Percentiles rank a stretch among this genome's conserved stretches.
These are phyloP conservation scores for Aspergillus unguis DNA, from an alignment of 2,329 filamentous ascomycete genomes.

Conservation along the genomic window DNA sequence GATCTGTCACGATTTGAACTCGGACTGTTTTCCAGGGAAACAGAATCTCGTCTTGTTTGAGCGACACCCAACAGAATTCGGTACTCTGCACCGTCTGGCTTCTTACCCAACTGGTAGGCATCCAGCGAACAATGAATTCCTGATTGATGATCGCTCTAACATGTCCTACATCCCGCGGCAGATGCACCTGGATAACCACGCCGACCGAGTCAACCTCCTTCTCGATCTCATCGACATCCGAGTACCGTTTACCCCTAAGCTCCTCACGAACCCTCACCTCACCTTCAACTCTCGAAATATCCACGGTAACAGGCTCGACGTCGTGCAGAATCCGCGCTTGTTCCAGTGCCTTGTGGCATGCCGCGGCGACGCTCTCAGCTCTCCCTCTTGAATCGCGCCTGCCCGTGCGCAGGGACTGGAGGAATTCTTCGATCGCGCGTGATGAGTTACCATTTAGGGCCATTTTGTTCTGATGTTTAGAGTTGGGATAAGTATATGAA, in stretches of 20 bases:
- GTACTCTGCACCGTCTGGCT: not conserved
- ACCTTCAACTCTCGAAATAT: not conserved
- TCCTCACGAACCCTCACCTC: not conserved
- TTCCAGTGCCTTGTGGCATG: not conserved
- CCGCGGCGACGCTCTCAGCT: not conserved
- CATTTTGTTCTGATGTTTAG: too few relatives aligned
- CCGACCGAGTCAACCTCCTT: slow-evolving; percentile 14
- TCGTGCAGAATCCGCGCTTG: not conserved
- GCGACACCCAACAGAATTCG: not conserved
- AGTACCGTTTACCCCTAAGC: not conserved
- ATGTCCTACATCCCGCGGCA: not conserved
- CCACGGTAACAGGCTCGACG: not conserved
- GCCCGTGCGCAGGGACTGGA: too few relatives aligned
- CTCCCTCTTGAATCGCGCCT: not conserved
- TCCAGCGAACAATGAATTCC: not conserved
- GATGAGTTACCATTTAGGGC: too few relatives aligned
- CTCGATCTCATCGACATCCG: slow-evolving; percentile 7
- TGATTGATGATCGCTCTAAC: not conserved
- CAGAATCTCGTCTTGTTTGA: not conserved
- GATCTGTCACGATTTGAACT: not conserved
- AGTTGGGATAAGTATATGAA: too few relatives aligned
- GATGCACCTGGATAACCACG: slow-evolving; percentile 13
- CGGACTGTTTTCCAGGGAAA: not conserved
- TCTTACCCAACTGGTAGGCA: not conserved
- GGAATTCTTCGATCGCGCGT: too few relatives aligned